Base-by-base conservation (phyloP, 805 yeast species). In the Wickerhamiella musiphila region DNA sequence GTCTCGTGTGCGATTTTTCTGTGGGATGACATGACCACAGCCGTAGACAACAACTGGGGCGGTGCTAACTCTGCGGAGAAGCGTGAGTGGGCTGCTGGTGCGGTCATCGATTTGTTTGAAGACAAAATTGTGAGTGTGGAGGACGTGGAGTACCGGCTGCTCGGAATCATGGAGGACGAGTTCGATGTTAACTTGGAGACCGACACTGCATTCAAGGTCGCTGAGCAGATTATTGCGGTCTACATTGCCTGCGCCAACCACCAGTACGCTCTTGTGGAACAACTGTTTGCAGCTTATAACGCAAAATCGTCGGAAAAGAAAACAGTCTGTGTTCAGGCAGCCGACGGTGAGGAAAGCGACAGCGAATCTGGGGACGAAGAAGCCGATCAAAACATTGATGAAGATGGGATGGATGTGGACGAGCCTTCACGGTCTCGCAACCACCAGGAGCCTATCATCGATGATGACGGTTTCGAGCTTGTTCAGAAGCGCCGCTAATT, bases 21-120 rank as follows among this genome's bases (percentile, higher is more conserved):
- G 36, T 90, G 98, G 98, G 90, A 83, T 37, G 83, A 78, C 16
- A 59, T 90, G 32, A 65, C 68, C 29, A 76, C 78, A 1, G 98
- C 98, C 0, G 96, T 90, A 7, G 92, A 71, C 5, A 82, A 79
- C 51, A 61, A 65, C 19, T 90, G 98, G 96, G 99, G 98, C 37
- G 99, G 98, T 1, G 73, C 94, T 10, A 78, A 79, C 22, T 75
- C 93, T 10, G 70, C 66, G 1, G 95, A 79, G 23, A 90, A 90
- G 53, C 66, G 99, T 48, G 98, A 90, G 52, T 90, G 98, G 98
- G 66, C 86, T 41, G 70, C 79, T 4, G 92, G 81, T 4, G 58
- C 79, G 10, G 69, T 86, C 2, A 67, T 83, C 18, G 95, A 82
- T 22, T 61, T 83, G 33, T 90, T 86, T 48, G 61, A 56, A 27